phyloP scores from a whole-genome alignment of 306 rosid species.

The Cicer pinnatifidum region DNA sequence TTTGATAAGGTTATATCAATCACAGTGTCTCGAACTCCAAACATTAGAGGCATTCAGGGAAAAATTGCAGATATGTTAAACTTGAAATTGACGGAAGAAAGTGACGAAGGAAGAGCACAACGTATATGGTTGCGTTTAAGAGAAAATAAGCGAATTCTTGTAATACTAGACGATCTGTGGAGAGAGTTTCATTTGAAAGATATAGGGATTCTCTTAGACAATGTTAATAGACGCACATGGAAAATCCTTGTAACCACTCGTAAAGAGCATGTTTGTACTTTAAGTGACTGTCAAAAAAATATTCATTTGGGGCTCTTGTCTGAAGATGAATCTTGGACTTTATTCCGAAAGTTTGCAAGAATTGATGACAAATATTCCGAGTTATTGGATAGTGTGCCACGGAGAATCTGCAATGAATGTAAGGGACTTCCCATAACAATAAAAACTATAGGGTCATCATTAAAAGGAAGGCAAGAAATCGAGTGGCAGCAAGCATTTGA shows the following conservation, averaged over 20 bases:
- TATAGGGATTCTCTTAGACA: background rate
- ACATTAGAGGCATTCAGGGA: background rate
- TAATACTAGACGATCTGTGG: slow-evolving; percentile 5
- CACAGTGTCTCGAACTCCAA: slow-evolving; percentile 2
- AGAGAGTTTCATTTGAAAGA: background rate
- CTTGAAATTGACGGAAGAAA: background rate
- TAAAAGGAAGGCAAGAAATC: background rate
- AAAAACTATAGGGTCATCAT: background rate
- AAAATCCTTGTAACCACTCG: background rate
- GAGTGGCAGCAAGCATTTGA: background rate
- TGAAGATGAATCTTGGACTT: background rate
- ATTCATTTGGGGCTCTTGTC: background rate
- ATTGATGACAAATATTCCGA: background rate
- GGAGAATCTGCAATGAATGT: background rate
- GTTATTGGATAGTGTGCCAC: background rate
- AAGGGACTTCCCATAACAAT: background rate
- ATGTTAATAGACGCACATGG: background rate
- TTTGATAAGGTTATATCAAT: slow-evolving; percentile 16
- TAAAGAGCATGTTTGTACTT: background rate
- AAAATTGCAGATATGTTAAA: slow-evolving; percentile 1
- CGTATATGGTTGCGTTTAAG: background rate
- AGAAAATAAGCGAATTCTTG: background rate
- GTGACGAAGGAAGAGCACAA: background rate
- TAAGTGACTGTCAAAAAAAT: background rate
- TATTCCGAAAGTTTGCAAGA: background rate